phyloP scores from a whole-genome alignment of 768 basidiomycete species.

The Gloeopeniophorella convolvens region DNA sequence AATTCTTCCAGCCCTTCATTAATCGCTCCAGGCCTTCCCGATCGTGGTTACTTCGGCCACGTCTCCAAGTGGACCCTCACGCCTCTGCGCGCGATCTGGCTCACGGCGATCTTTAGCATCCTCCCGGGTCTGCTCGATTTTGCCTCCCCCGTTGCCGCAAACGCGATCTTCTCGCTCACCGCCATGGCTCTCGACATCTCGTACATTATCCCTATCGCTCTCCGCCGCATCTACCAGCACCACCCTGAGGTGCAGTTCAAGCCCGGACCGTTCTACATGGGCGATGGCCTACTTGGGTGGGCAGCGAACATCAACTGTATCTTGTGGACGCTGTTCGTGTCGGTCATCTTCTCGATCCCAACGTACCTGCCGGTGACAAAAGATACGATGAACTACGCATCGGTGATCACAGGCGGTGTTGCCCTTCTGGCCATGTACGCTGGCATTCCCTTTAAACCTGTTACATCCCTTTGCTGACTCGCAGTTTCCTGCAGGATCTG shows the following conservation, averaged over 20 bases:
- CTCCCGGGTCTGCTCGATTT: slow-evolving; percentile 70
- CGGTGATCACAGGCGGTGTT: slow-evolving; percentile 38
- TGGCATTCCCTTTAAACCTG: not conserved
- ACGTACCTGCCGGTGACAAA: slow-evolving; percentile 61
- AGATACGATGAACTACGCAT: slow-evolving; percentile 77
- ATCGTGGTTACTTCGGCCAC: slow-evolving; percentile 70
- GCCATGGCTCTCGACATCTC: slow-evolving; percentile 73
- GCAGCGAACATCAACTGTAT: slow-evolving; percentile 60
- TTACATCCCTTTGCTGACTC: not conserved
- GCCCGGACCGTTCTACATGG: slow-evolving; percentile 85
- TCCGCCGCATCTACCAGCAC: slow-evolving; percentile 56
- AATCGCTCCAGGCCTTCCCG: slow-evolving; percentile 57
- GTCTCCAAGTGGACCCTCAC: slow-evolving; percentile 59
- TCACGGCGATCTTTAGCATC: slow-evolving; percentile 58
- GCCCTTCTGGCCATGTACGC: slow-evolving; percentile 29
- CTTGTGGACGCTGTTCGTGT: slow-evolving; percentile 60
- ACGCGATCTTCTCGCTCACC: slow-evolving; percentile 77
- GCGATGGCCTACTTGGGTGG: slow-evolving; percentile 57
- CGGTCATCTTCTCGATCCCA: slow-evolving; percentile 68
- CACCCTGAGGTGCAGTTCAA: slow-evolving; percentile 82
- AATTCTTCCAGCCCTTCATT: not conserved
- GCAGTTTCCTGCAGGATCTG: slow-evolving; percentile 16
- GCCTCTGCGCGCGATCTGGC: slow-evolving; percentile 73
- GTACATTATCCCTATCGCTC: slow-evolving; percentile 78
- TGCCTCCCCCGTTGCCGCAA: slow-evolving; percentile 68